These are phyloP conservation scores for Phialocephala subalpina DNA, from an alignment of 2,329 filamentous ascomycete genomes.

Conservation along the genomic window DNA sequence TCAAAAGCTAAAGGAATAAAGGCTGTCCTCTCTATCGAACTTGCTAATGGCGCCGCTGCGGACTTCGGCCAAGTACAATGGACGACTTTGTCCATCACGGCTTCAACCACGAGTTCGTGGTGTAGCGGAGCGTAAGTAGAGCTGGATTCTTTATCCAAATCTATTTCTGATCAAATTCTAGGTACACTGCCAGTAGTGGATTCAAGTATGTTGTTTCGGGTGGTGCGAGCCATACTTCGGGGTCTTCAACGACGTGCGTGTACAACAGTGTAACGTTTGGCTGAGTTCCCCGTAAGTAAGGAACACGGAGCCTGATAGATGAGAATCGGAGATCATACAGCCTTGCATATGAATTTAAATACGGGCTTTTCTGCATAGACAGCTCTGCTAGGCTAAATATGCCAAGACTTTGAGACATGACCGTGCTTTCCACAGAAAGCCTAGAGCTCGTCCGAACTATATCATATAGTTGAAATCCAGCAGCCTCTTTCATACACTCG, in stretches of 20 bases:
- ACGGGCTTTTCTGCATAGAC: not conserved
- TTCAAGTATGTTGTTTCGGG: slow-evolving; percentile 23
- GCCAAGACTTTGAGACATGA: not conserved
- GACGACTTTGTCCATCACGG: slow-evolving; percentile 30
- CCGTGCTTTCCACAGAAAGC: not conserved
- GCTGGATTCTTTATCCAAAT: not conserved
- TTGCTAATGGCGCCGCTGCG: slow-evolving; percentile 30
- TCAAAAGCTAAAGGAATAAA: slow-evolving; percentile 2
- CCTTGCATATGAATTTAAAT: not conserved
- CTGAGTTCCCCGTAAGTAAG: not conserved
- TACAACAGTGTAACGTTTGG: slow-evolving; percentile 22
- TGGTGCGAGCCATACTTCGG: slow-evolving; percentile 12
- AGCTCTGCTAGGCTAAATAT: not conserved
- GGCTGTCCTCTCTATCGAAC: slow-evolving; percentile 31
- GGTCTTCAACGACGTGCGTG: slow-evolving; percentile 25
- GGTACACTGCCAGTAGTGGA: slow-evolving; percentile 18
- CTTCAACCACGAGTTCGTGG: slow-evolving; percentile 16
- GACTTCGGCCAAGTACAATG: slow-evolving; percentile 35
- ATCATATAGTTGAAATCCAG: not conserved
- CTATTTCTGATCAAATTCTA: not conserved
- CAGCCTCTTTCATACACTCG: not conserved
- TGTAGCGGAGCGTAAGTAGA: slow-evolving; percentile 13
- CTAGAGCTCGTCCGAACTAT: not conserved
- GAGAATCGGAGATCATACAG: not conserved
- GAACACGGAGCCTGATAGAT: not conserved